phyloP scores from a whole-genome alignment of 2,329 filamentous ascomycete genomes.

The Botrytis cinerea region DNA sequence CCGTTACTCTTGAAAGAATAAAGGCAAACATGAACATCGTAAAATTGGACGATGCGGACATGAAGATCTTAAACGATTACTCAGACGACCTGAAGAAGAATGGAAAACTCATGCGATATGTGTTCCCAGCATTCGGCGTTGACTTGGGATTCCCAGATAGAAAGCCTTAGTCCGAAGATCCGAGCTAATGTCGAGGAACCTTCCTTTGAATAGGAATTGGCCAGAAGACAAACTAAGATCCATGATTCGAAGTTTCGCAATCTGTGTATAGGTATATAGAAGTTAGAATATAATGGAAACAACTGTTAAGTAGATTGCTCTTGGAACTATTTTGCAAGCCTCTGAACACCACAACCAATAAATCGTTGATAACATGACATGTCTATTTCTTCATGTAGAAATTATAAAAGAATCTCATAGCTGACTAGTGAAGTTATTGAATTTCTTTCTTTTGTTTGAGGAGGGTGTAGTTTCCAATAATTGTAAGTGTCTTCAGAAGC shows the following conservation, averaged over 20 bases:
- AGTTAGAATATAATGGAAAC: background rate
- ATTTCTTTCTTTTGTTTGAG: background rate
- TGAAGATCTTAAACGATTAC: constrained; percentile 58
- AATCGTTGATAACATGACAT: background rate
- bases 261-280: background rate
- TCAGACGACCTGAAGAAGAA: constrained; percentile 51
- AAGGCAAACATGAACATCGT: constrained; percentile 69
- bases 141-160: constrained; percentile 71
- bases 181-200: background rate
- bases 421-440: background rate
- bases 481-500: background rate
- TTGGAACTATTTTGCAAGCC: background rate
- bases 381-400: background rate
- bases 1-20: constrained; percentile 67
- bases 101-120: constrained; percentile 59
- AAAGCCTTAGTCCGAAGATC: background rate
- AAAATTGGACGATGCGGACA: constrained; percentile 63
- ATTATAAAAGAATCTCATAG: background rate
- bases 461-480: background rate
- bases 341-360: background rate
- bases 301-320: background rate
- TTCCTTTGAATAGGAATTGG: background rate
- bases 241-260: background rate
- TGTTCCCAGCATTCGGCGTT: constrained; percentile 69
- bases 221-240: background rate